phyloP scores from a whole-genome alignment of 192 early-diverging fungal species.

The Rhizophagus sp. region DNA sequence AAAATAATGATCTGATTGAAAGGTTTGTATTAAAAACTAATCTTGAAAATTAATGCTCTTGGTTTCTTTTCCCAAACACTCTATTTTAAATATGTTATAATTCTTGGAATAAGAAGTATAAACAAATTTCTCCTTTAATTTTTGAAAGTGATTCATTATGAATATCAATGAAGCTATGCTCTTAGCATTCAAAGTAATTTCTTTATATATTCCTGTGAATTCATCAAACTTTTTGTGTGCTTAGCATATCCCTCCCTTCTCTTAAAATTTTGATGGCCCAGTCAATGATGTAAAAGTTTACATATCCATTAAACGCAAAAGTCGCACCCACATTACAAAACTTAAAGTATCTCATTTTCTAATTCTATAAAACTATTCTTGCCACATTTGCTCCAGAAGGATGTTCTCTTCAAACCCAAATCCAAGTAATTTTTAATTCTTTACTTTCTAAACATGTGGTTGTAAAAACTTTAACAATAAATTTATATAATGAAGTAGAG shows the following conservation, averaged over 20 bases:
- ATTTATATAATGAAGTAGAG: too few relatives aligned
- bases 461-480: too few relatives aligned
- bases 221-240: neutral
- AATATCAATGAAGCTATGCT: conserved; percentile 24
- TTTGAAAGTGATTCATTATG: conserved; percentile 6
- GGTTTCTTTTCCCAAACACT: conserved; percentile 9
- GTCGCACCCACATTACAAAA: too few relatives aligned
- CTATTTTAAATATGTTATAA: conserved; percentile 15
- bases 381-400: conserved; percentile 19
- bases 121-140: conserved; percentile 14
- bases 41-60: too few relatives aligned
- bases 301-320: too few relatives aligned
- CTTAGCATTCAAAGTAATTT: neutral
- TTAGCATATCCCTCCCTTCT: neutral
- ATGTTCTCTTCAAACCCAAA: neutral
- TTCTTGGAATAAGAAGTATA: conserved; percentile 5
- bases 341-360: too few relatives aligned
- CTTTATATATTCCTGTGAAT: neutral
- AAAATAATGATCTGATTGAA: too few relatives aligned
- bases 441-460: neutral
- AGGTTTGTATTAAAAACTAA: too few relatives aligned
- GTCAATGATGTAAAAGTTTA: conserved; percentile 13
- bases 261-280: conserved; percentile 14
- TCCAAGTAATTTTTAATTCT: neutral
- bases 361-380: too few relatives aligned